These are phyloP conservation scores for Cytospora piceae DNA, from an alignment of 2,329 filamentous ascomycete genomes.

Conservation along the genomic window DNA sequence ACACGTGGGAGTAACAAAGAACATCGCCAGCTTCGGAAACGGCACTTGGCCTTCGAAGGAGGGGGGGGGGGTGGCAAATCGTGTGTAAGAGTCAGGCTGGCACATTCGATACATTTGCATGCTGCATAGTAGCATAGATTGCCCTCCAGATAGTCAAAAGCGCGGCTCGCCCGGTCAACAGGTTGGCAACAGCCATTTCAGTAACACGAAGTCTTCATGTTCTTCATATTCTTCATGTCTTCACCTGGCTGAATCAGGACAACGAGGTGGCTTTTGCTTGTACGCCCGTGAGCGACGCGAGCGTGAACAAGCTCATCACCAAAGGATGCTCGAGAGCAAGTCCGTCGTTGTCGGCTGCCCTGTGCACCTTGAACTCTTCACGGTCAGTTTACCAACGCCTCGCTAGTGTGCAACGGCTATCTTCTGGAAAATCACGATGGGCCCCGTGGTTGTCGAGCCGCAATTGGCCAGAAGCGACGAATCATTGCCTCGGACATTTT, in stretches of 20 bases:
- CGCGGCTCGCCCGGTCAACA: not conserved
- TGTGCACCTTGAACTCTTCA: constrained; percentile 16
- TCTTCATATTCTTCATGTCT: too few species aligned
- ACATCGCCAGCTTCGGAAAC: constrained; percentile 1
- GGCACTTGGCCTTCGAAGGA: not conserved
- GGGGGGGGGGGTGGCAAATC: not conserved
- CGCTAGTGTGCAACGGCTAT: constrained; percentile 16
- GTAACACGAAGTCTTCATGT: not conserved
- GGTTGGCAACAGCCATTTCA: too few species aligned
- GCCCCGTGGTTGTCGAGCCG: constrained; percentile 6
- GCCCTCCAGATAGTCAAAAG: not conserved
- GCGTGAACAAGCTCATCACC: not conserved
- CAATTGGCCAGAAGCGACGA: constrained; percentile 20
- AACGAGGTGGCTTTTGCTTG: not conserved
- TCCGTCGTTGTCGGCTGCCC: constrained; percentile 10
- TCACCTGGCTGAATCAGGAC: not conserved
- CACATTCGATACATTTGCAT: not conserved
- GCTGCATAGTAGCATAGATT: not conserved
- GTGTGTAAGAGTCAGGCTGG: not conserved
- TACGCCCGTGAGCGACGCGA: not conserved
- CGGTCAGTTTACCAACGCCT: constrained; percentile 9
- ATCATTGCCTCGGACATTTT: constrained; percentile 24
- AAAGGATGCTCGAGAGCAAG: constrained; percentile 6
- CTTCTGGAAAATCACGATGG: constrained; percentile 22
- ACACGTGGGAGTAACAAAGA: not conserved